These are phyloP conservation scores for Claviceps africana DNA, from an alignment of 2,329 filamentous ascomycete species.

Conservation along the genomic window DNA sequence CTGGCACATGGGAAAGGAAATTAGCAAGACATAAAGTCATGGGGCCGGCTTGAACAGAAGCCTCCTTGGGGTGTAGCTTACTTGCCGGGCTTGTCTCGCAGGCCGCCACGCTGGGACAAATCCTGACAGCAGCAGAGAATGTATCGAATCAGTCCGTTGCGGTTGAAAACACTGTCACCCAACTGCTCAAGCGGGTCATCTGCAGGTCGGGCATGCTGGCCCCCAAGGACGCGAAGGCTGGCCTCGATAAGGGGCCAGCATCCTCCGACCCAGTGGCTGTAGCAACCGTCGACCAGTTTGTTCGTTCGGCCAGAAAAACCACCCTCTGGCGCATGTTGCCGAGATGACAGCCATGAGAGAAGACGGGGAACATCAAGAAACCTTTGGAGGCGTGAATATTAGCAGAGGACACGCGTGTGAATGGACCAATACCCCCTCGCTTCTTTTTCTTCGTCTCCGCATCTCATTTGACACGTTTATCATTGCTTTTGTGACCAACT, in stretches of 20 bases:
- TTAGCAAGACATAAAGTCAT: background rate
- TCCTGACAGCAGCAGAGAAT: conserved; percentile 83
- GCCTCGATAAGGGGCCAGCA: conserved; percentile 90
- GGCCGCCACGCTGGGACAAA: conserved; percentile 53
- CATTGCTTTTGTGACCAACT: background rate
- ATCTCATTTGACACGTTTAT: background rate
- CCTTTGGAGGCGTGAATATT: conserved; percentile 26
- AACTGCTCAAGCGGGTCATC: conserved; percentile 17
- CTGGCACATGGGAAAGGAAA: conserved; percentile 25
- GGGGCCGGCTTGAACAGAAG: background rate
- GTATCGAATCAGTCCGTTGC: conserved; percentile 75
- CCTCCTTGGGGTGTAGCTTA: conserved; percentile 27
- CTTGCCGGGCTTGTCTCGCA: conserved; percentile 90
- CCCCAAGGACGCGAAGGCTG: conserved; percentile 43
- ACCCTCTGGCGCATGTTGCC: conserved; percentile 82
- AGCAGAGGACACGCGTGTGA: conserved; percentile 16
- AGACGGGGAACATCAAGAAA: conserved; percentile 65
- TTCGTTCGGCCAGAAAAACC: conserved; percentile 90
- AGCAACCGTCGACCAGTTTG: conserved; percentile 95
- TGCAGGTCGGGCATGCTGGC: conserved; percentile 14
- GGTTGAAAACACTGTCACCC: conserved; percentile 52
- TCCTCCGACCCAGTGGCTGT: conserved; percentile 93
- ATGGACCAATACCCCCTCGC: background rate
- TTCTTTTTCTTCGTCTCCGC: background rate
- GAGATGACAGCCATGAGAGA: conserved; percentile 74